Percentiles rank a stretch among this genome's conserved stretches.
These are phyloP conservation scores for Aschersonia sp. DNA, from an alignment of 2,329 filamentous ascomycete genomes.

Conservation along the genomic window DNA sequence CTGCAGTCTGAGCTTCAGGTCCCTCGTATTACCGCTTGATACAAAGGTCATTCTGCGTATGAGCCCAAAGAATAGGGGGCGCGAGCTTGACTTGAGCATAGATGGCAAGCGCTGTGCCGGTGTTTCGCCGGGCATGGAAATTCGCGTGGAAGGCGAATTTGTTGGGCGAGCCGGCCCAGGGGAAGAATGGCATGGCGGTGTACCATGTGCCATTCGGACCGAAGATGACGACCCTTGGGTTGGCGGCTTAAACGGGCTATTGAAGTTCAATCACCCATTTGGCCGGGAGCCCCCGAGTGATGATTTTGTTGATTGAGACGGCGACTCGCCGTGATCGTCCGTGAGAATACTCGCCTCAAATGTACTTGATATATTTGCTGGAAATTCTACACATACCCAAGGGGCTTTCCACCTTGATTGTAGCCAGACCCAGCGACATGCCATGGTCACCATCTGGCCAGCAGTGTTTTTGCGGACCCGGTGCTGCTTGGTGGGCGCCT, in stretches of 20 bases:
- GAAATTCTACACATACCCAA: too few species aligned
- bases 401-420: too few species aligned
- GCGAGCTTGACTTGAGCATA: constrained; percentile 65
- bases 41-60: constrained; percentile 71
- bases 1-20: constrained; percentile 80
- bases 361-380: too few species aligned
- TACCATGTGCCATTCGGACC: constrained; percentile 74
- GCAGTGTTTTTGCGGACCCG: too few species aligned
- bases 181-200: constrained; percentile 56
- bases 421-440: too few species aligned
- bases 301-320: constrained; percentile 11
- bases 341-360: too few species aligned
- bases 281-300: constrained; percentile 32
- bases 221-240: constrained; percentile 89
- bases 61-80: constrained; percentile 63
- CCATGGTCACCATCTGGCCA: too few species aligned
- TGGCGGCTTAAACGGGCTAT: constrained; percentile 74
- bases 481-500: too few species aligned
- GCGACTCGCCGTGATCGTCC: too few species aligned
- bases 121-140: constrained; percentile 64
- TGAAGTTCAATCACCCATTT: constrained; percentile 98
- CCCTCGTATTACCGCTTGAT: constrained; percentile 75
- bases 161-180: constrained; percentile 34
- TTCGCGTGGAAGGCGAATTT: constrained; percentile 76
- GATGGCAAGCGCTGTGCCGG: constrained; percentile 58